These are phyloP conservation scores for Brettanomyces sp. DNA, from an alignment of 805 yeast species.

Conservation along the genomic window DNA sequence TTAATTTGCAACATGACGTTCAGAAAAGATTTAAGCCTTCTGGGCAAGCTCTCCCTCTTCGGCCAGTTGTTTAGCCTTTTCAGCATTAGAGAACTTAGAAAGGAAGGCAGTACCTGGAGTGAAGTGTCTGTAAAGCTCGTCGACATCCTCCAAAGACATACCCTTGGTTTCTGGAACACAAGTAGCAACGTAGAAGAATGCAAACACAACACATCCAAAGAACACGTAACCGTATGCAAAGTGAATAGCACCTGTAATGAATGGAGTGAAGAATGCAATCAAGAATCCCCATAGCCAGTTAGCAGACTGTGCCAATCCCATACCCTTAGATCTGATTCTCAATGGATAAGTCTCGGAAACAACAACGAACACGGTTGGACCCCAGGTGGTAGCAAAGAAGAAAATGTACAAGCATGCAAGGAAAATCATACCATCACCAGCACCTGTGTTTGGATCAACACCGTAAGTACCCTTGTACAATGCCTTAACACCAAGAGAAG, in stretches of 20 bases:
- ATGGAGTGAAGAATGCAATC: conserved; percentile 48
- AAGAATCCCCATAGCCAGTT: conserved; percentile 57
- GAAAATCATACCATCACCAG: conserved; percentile 54
- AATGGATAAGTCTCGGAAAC: conserved; percentile 62
- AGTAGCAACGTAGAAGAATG: conserved; percentile 44
- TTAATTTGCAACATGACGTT: too few relatives aligned
- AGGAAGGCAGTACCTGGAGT: conserved; percentile 23
- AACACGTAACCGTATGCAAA: conserved; percentile 51
- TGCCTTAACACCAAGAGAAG: conserved; percentile 49
- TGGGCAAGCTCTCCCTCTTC: too few relatives aligned
- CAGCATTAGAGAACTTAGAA: not conserved
- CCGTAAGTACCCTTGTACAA: conserved; percentile 32
- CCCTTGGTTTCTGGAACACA: conserved; percentile 50
- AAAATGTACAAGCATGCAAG: conserved; percentile 55
- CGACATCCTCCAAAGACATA: conserved; percentile 46
- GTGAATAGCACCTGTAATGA: conserved; percentile 43
- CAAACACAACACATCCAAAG: conserved; percentile 41
- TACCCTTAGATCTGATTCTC: conserved; percentile 51
- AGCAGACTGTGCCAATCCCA: conserved; percentile 56
- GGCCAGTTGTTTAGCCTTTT: not conserved
- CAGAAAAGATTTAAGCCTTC: too few relatives aligned
- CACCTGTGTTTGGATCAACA: conserved; percentile 32
- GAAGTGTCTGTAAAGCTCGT: conserved; percentile 34
- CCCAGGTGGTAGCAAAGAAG: conserved; percentile 66
- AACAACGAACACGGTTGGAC: conserved; percentile 59